Evolutionary conservation across 768 basidiomycete genomes (phyloP), one percentile per base, ranked within the genome.

Genomic region (Boletus subcaerulescens): DNA sequence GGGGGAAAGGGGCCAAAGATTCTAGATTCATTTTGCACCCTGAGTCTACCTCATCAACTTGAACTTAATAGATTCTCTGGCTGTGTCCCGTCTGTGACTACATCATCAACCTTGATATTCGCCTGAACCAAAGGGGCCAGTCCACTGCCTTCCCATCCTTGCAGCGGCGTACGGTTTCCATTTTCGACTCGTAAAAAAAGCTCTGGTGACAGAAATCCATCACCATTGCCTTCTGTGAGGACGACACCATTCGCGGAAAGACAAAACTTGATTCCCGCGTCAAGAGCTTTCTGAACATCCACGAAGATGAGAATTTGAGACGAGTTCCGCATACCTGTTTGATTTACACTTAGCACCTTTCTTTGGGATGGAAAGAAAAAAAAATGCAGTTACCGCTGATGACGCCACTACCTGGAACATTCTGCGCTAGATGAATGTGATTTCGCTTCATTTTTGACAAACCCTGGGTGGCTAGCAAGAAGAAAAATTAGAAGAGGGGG

Each of bases 391-490:
- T 53, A 91, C 93, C 92, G 59, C 91, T 93, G 49, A 87, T 80
- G 45, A 91, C 84, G 6, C 80, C 79, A 3, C 84, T 72, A 1
- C 84, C 83, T 3, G 78, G 74, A 4, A 90, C 73, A 35, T 89
- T 86, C 67, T 93, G 89, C 0, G 95, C 94, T 14, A 97, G 77
- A 70, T 99, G 96, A 38, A 98, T 89, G 64, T 98, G 94, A 64
- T 94, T 96, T 24, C 96, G 78, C 13, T 73, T 78, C 93, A 95
- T 97, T 58, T 79, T 85, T 0, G 87, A 92, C 17, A 97, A 70
- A 0, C 94, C 93, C 58, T 84, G 73, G 8, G 73, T 75, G 14
- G 77, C 92, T 94, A 57, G 11, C 45, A 29, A 43, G 47, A 45
- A 11, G 39, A 26, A 7, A 39, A 20, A 43, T 20, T 39, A 17